phyloP scores from a whole-genome alignment of 1,284 basidiomycete genomes.

The Taiwanofungus camphoratus region DNA sequence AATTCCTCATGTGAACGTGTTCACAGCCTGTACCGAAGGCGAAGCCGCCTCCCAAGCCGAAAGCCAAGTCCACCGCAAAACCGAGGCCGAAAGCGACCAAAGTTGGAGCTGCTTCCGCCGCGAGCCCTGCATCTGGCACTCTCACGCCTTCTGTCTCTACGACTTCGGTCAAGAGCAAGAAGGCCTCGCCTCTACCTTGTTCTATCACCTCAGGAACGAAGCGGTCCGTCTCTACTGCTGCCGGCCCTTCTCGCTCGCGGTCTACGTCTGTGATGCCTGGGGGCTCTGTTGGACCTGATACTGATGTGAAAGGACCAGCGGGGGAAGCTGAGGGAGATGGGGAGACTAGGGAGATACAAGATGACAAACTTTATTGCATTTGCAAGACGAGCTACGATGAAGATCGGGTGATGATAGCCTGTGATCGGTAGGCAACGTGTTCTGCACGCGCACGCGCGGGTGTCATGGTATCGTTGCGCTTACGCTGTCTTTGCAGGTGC shows the following conservation, averaged over 20 bases:
- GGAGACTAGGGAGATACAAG: slow-evolving; percentile 52
- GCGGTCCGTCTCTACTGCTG: slow-evolving; percentile 23
- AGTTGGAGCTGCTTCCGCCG: slow-evolving; percentile 16
- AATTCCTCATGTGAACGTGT: slow-evolving; percentile 12
- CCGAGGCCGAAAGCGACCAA: slow-evolving; percentile 12
- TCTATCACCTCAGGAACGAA: slow-evolving; percentile 19
- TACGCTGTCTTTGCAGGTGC: slow-evolving; percentile 43
- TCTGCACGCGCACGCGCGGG: too few species aligned
- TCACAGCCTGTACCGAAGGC: slow-evolving; percentile 31
- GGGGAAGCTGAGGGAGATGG: slow-evolving; percentile 49
- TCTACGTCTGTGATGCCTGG: slow-evolving; percentile 63
- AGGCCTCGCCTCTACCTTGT: slow-evolving; percentile 18
- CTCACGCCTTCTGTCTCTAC: slow-evolving; percentile 18
- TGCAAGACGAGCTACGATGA: slow-evolving; percentile 80
- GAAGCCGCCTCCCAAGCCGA: slow-evolving; percentile 31
- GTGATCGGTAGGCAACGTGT: slow-evolving; percentile 60
- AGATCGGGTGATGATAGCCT: slow-evolving; percentile 84
- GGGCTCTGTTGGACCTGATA: slow-evolving; percentile 31
- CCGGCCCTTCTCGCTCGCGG: slow-evolving; percentile 48
- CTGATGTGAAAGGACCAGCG: slow-evolving; percentile 25
- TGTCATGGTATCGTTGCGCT: not conserved
- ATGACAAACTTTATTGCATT: slow-evolving; percentile 78
- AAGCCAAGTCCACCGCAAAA: slow-evolving; percentile 12
- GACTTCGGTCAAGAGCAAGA: slow-evolving; percentile 24
- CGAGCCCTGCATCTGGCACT: slow-evolving; percentile 8